phyloP scores from a whole-genome alignment of 495 filamentous ascomycete species.

The Articulospora tetracladia region DNA sequence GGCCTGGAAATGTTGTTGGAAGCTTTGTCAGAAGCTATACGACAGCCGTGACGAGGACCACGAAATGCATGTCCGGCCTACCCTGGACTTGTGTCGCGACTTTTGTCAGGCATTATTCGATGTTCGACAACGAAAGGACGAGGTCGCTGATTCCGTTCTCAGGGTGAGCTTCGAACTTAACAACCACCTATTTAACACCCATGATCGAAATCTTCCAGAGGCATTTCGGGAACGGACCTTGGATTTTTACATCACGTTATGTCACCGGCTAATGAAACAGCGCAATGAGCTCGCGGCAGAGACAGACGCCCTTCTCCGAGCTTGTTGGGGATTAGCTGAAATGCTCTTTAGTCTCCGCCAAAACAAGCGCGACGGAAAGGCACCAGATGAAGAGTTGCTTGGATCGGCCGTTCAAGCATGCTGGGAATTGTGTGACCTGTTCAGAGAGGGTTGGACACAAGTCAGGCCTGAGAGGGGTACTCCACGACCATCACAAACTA shows the following conservation, averaged over 20 bases:
- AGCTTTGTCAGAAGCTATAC: conserved; percentile 83
- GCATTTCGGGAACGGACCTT: conserved; percentile 85
- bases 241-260: conserved; percentile 91
- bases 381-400: conserved; percentile 75
- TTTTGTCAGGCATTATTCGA: conserved; percentile 92
- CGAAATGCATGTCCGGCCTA: conserved; percentile 68
- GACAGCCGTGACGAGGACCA: conserved; percentile 69
- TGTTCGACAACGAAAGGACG: conserved; percentile 68
- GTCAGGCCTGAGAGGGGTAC: conserved; percentile 82
- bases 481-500: conserved; percentile 76
- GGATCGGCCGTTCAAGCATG: conserved; percentile 87
- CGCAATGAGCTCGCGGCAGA: conserved; percentile 69
- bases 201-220: conserved; percentile 80
- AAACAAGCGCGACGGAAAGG: conserved; percentile 68
- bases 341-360: conserved; percentile 93
- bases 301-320: conserved; percentile 76
- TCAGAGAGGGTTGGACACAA: conserved; percentile 90
- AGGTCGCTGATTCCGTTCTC: conserved; percentile 76
- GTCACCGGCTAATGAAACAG: conserved; percentile 93
- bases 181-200: conserved; percentile 90
- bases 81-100: conserved; percentile 81
- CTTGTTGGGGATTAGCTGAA: conserved; percentile 88
- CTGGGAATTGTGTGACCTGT: conserved; percentile 94
- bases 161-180: conserved; percentile 92
- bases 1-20: conserved; percentile 92